Evolutionary conservation across 257 asterid genomes (phyloP).

Genomic region (Ligustrum vulgare): DNA sequence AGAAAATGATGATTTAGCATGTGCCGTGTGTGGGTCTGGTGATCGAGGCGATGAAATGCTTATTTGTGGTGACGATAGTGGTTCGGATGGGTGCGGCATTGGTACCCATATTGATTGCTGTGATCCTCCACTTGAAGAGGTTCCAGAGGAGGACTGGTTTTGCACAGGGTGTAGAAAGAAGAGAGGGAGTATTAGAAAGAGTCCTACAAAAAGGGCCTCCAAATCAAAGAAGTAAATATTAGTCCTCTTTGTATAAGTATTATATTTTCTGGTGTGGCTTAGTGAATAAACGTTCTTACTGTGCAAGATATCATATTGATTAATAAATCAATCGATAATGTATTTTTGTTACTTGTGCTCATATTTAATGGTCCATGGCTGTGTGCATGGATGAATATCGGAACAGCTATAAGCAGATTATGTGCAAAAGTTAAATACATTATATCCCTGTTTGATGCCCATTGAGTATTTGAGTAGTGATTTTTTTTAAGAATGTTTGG

Average conservation of each 20-base stretch:
- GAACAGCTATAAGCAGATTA: too few relatives aligned
- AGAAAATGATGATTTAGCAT: constrained; percentile 36
- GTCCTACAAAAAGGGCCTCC: constrained; percentile 31
- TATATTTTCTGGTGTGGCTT: background rate
- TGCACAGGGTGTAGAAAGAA: constrained; percentile 41
- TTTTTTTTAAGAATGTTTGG: too few relatives aligned
- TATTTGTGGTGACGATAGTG: constrained; percentile 65
- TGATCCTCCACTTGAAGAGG: constrained; percentile 66
- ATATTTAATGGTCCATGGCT: too few relatives aligned
- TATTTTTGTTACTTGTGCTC: too few relatives aligned
- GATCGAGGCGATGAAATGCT: constrained; percentile 80
- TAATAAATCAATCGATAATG: too few relatives aligned
- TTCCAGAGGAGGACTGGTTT: constrained; percentile 76
- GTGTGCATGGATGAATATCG: too few relatives aligned
- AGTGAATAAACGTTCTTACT: background rate
- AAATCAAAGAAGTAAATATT: constrained; percentile 33
- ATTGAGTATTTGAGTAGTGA: too few relatives aligned
- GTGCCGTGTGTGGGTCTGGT: constrained; percentile 49
- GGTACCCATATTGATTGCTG: constrained; percentile 67
- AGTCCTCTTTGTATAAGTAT: too few relatives aligned
- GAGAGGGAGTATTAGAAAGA: constrained; percentile 10
- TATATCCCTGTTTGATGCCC: too few relatives aligned
- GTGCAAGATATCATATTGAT: background rate
- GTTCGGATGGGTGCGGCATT: constrained; percentile 60
- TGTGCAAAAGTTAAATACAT: too few relatives aligned